Evolutionary conservation across 1,139 yeast species (phyloP).

Genomic region (Spencermartinsiella ligniputridi): DNA sequence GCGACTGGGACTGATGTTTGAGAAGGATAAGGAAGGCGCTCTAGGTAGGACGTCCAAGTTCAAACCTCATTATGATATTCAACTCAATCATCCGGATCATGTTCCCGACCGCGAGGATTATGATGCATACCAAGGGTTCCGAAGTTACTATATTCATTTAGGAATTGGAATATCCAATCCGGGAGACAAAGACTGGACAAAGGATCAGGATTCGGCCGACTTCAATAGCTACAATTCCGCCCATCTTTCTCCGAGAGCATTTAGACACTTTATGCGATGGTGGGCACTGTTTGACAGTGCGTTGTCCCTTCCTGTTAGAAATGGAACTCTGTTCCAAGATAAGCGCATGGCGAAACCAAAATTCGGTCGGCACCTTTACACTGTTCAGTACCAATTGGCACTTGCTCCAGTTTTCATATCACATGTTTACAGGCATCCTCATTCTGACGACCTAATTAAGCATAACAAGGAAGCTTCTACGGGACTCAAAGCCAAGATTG

Average conservation of each 20-base stretch:
- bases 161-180: slow-evolving; percentile 63
- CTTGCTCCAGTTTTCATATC: slow-evolving; percentile 70
- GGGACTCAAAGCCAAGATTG: slow-evolving; percentile 73
- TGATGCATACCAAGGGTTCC: slow-evolving; percentile 75
- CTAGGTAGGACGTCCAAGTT: slow-evolving; percentile 48
- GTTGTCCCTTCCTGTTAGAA: slow-evolving; percentile 68
- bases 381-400: slow-evolving; percentile 74
- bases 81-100: slow-evolving; percentile 58
- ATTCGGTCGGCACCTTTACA: slow-evolving; percentile 72
- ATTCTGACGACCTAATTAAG: slow-evolving; percentile 41
- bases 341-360: slow-evolving; percentile 44
- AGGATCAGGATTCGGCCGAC: slow-evolving; percentile 22
- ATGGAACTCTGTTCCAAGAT: slow-evolving; percentile 62
- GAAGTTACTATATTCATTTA: slow-evolving; percentile 77
- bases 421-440: slow-evolving; percentile 62
- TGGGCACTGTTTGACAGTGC: slow-evolving; percentile 72
- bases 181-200: slow-evolving; percentile 17
- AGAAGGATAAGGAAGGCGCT: slow-evolving; percentile 32
- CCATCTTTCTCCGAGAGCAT: slow-evolving; percentile 68
- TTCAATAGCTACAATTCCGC: slow-evolving; percentile 58
- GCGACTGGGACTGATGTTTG: slow-evolving; percentile 48
- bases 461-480: slow-evolving; percentile 55
- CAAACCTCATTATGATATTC: slow-evolving; percentile 67
- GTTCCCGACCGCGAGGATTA: slow-evolving; percentile 44
- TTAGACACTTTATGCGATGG: slow-evolving; percentile 74